Evolutionary conservation across 169 alveolate species (phyloP).

Genomic region (Amoebophrya sp.): DNA sequence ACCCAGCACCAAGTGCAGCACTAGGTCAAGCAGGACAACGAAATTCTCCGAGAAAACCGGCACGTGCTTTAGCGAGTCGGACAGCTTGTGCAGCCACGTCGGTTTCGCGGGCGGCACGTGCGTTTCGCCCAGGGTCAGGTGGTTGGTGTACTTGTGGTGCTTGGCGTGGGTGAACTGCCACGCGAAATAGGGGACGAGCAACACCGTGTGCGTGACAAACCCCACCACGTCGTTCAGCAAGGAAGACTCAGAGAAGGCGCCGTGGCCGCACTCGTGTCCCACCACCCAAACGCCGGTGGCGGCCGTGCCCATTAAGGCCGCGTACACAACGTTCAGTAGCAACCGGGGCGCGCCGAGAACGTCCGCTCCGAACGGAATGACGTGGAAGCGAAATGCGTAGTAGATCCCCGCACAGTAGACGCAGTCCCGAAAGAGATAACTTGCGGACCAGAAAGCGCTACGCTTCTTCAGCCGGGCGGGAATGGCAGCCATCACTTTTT

Average conservation of each 20-base stretch:
- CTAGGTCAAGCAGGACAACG: constrained; percentile 37
- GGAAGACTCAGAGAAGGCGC: constrained; percentile 46
- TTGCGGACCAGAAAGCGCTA: too few species aligned
- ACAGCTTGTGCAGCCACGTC: not conserved
- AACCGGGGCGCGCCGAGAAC: too few species aligned
- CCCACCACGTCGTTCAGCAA: constrained; percentile 51
- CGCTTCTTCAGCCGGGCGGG: not conserved
- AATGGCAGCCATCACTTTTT: not conserved
- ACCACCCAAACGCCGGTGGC: constrained; percentile 55
- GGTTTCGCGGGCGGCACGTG: constrained; percentile 47
- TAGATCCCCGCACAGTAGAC: not conserved
- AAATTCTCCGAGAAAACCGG: constrained; percentile 44
- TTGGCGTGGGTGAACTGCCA: constrained; percentile 57
- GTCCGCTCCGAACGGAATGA: not conserved
- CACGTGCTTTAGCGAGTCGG: not conserved
- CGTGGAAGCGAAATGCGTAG: not conserved
- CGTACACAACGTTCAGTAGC: too few species aligned
- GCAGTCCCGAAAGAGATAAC: too few species aligned
- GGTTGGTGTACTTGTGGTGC: constrained; percentile 56
- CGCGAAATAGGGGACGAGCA: constrained; percentile 55
- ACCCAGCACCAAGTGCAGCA: constrained; percentile 47
- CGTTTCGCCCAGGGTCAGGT: constrained; percentile 53
- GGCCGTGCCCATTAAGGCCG: constrained; percentile 45
- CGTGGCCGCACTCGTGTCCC: constrained; percentile 60
- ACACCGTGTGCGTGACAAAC: constrained; percentile 47